Percentiles rank a stretch among this genome's conserved stretches.
Conservation (phyloP, 2,329 filamentous ascomycete genomes). For the Pseudocercospora musae region DNA sequence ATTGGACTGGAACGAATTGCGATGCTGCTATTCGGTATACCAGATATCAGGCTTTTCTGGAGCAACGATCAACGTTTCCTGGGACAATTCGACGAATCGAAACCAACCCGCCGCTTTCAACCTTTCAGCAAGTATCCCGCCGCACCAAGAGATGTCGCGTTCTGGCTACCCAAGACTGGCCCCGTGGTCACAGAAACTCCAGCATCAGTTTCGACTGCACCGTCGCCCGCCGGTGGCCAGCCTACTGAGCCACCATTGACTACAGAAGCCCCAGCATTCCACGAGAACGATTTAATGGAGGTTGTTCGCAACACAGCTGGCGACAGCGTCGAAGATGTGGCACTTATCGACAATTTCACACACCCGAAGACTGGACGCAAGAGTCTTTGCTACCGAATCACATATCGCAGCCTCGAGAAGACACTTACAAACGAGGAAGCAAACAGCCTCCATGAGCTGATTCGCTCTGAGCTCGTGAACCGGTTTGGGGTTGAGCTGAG, state of each 20-base stretch:
- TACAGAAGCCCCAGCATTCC: constrained; percentile 55
- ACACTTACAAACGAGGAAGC: constrained; percentile 82
- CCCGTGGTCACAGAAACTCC: constrained; percentile 32
- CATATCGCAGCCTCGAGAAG: constrained; percentile 87
- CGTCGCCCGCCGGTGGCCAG: constrained; percentile 36
- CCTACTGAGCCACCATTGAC: constrained; percentile 34
- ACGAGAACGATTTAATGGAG: constrained; percentile 98
- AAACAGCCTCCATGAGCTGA: constrained; percentile 69
- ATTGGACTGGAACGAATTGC: constrained; percentile 91
- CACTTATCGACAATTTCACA: constrained; percentile 77
- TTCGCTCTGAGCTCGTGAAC: constrained; percentile 62
- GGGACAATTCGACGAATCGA: constrained; percentile 64
- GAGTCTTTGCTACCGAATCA: constrained; percentile 89
- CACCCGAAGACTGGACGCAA: constrained; percentile 80
- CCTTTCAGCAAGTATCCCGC: constrained; percentile 90
- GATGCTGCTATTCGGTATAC: constrained; percentile 95
- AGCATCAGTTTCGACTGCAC: constrained; percentile 33
- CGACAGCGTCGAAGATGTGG: constrained; percentile 83
- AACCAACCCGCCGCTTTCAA: constrained; percentile 62
- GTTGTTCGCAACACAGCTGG: constrained; percentile 79
- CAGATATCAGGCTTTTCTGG: constrained; percentile 97
- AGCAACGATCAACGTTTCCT: constrained; percentile 80
- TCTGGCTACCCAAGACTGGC: constrained; percentile 65
- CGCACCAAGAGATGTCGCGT: constrained; percentile 88
- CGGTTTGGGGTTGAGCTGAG: constrained; percentile 77